Conservation (phyloP, 768 basidiomycete genomes). For the Termitomyces sp. region DNA sequence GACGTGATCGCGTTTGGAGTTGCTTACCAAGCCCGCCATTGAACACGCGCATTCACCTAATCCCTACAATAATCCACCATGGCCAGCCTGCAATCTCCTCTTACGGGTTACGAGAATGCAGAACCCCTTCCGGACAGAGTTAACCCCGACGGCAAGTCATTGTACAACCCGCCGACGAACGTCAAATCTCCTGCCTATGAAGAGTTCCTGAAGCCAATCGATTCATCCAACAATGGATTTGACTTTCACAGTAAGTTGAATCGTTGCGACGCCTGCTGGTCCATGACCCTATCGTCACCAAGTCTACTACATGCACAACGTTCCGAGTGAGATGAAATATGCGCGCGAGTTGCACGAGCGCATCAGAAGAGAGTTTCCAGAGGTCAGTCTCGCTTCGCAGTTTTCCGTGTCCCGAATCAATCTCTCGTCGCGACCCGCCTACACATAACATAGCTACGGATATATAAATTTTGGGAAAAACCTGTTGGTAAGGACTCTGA, state of each 20-base stretch:
- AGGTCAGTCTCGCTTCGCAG: slow-evolving; percentile 37
- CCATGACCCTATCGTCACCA: not conserved
- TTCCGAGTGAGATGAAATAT: slow-evolving; percentile 41
- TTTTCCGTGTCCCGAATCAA: not conserved
- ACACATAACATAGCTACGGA: slow-evolving; percentile 46
- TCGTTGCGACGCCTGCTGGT: too few relatives aligned
- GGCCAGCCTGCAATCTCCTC: slow-evolving; percentile 33
- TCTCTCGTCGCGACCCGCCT: too few relatives aligned
- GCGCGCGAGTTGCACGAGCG: slow-evolving; percentile 59
- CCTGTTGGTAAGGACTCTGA: slow-evolving; percentile 46
- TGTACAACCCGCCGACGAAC: slow-evolving; percentile 43
- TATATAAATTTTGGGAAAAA: slow-evolving; percentile 61
- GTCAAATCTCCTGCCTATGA: slow-evolving; percentile 51
- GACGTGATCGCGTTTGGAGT: not conserved
- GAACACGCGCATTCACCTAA: not conserved
- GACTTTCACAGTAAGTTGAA: slow-evolving; percentile 67
- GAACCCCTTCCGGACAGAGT: slow-evolving; percentile 41
- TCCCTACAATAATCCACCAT: too few relatives aligned
- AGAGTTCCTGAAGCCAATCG: slow-evolving; percentile 54
- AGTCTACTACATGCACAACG: slow-evolving; percentile 64
- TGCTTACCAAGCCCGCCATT: slow-evolving; percentile 6
- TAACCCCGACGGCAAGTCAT: slow-evolving; percentile 58
- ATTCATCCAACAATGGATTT: slow-evolving; percentile 55
- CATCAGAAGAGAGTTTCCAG: slow-evolving; percentile 65
- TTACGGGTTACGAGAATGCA: slow-evolving; percentile 37